A percentile compares a stretch with the other conserved stretches of the same genome.
phyloP scores from a whole-genome alignment of 176 grass and related monocot species.

The Triticum dicoccoides region DNA sequence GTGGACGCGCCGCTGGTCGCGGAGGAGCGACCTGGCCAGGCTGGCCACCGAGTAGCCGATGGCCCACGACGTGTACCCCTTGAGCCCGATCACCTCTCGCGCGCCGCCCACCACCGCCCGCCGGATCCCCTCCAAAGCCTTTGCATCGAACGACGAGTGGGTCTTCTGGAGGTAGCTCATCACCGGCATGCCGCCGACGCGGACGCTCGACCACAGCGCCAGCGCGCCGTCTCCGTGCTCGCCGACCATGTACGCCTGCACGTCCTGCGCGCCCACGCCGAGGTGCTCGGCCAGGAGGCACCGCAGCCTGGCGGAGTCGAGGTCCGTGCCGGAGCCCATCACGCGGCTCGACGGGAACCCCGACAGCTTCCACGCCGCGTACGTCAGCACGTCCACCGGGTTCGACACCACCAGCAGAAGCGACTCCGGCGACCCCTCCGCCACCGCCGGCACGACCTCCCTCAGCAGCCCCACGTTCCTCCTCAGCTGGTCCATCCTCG shows the following conservation, averaged over 20 bases:
- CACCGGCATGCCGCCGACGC: slow-evolving; percentile 42
- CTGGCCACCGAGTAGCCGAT: slow-evolving; percentile 56
- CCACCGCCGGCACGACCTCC: slow-evolving; percentile 41
- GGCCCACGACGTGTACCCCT: slow-evolving; percentile 64
- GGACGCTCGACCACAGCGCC: slow-evolving; percentile 59
- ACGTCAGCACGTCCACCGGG: slow-evolving; percentile 56
- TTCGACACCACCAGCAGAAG: slow-evolving; percentile 55
- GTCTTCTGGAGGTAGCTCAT: slow-evolving; percentile 38
- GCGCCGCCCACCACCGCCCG: slow-evolving; percentile 43
- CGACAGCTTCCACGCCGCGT: slow-evolving; percentile 65
- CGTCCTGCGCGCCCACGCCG: slow-evolving; percentile 53
- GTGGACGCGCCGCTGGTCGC: slow-evolving; percentile 49
- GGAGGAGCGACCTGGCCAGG: slow-evolving; percentile 43
- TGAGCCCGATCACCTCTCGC: slow-evolving; percentile 47
- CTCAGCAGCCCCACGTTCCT: slow-evolving; percentile 46
- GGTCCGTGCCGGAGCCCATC: slow-evolving; percentile 58
- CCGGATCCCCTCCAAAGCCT: slow-evolving; percentile 36
- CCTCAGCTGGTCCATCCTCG: slow-evolving; percentile 39
- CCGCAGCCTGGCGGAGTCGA: slow-evolving; percentile 47
- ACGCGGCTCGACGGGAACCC: slow-evolving; percentile 54
- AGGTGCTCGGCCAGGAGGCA: slow-evolving; percentile 49
- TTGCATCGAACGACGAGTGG: slow-evolving; percentile 24
- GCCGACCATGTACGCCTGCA: slow-evolving; percentile 55
- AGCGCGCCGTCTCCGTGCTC: slow-evolving; percentile 57
- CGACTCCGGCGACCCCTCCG: slow-evolving; percentile 35